These are phyloP conservation scores for Phytophthora nicotianae DNA, from an alignment of 352 stramenopile genomes.

Conservation along the genomic window DNA sequence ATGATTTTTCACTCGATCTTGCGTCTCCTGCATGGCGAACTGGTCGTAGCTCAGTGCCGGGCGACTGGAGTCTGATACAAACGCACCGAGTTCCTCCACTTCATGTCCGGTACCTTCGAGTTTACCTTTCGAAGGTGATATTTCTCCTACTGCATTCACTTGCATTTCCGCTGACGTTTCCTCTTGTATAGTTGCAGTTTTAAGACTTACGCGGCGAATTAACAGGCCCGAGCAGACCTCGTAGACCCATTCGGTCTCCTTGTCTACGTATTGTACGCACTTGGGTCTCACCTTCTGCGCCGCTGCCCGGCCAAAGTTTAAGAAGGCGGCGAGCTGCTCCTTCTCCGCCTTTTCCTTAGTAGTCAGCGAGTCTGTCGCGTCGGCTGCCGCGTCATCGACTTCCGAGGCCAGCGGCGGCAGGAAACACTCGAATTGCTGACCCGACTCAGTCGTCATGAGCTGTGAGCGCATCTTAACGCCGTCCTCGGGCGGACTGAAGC, in stretches of 20 bases:
- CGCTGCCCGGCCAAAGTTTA: conserved; percentile 61
- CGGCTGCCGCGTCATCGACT: not conserved
- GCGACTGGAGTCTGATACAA: conserved; percentile 40
- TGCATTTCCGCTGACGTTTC: conserved; percentile 20
- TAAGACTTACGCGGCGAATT: conserved; percentile 56
- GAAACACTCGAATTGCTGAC: conserved; percentile 79
- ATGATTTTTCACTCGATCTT: conserved; percentile 45
- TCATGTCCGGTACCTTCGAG: conserved; percentile 22
- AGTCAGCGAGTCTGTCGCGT: conserved; percentile 1
- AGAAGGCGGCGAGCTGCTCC: conserved; percentile 23
- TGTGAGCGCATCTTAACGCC: conserved; percentile 40
- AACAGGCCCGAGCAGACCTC: conserved; percentile 68
- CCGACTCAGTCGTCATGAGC: conserved; percentile 67
- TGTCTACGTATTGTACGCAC: conserved; percentile 71
- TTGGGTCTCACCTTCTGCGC: conserved; percentile 60
- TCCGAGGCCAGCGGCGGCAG: conserved; percentile 43
- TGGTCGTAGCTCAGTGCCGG: conserved; percentile 44
- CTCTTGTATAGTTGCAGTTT: conserved; percentile 6
- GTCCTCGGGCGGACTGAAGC: conserved; percentile 33
- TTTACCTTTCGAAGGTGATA: conserved; percentile 2
- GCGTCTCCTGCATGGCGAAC: conserved; percentile 50
- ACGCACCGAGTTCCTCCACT: conserved; percentile 47
- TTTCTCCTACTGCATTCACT: conserved; percentile 22
- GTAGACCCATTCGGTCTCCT: conserved; percentile 55
- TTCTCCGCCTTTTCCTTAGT: conserved; percentile 13